Base-by-base conservation (phyloP, 257 asterid genomes). In the Haberlea rhodopensis region DNA sequence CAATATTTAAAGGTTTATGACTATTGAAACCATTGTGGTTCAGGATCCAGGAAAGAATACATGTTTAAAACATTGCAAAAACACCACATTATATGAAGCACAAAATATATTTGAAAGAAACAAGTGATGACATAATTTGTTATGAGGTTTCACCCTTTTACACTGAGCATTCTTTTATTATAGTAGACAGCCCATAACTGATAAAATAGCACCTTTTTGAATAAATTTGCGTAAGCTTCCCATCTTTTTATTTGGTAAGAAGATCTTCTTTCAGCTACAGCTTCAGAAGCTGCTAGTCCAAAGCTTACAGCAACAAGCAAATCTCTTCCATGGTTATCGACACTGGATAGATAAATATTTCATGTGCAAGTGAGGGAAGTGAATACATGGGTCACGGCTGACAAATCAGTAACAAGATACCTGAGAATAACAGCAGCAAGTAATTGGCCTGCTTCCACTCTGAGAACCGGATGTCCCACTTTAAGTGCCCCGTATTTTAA, bases 281-380 rank as follows among this genome's bases (percentile, higher is more conserved):
- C 89, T 71, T 78, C 94, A 71, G 95, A 89, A 71, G 94, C 91
- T 58, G 85, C 80, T 22, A 82, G 84, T 25, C 94, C 95, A 71
- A 92, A 89, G 75, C 95, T 80, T 61, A 84, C 98, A 76, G 96
- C 98, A 81, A 92, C 96, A 60, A 92, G 98, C 83, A 89, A 79
- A 62, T 89, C 98, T 78, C 87, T 85, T 70, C 96, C 97, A 74
- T 60, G 86, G 53, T 81, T 80, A 68, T 89, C 95, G 65, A 89
- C 81, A 71, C 95, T 91, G 83, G 64, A 78, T 20, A 64, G 63
- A 61, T 69, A 79, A 71, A 72, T 66, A 66, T 71, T 66, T 40
- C 32, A 63, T 45, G 22, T 21, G 70, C 49, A 61, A 52, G 57
- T 71, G 25, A 67, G 77, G 27, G 20, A 62, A 57, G 65, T 53